Evolutionary conservation across 2,329 filamentous ascomycete genomes (phyloP), one percentile per base, ranked within the genome.

Genomic region (Cadophora malorum): DNA sequence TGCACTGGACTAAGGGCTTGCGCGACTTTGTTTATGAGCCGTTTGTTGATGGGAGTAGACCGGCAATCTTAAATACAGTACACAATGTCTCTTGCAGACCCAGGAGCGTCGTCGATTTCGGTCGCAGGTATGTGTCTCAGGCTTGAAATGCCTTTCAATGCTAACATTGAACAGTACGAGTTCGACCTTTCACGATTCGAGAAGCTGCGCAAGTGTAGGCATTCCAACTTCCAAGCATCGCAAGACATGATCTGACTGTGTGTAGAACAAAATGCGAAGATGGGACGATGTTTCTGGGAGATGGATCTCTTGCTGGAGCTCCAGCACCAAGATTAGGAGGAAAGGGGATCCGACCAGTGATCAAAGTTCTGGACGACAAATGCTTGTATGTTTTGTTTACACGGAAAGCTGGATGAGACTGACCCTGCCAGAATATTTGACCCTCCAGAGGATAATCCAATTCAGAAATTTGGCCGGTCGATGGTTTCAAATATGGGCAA

Each of bases 311-410:
- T 66, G 96, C 96, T n/a, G 91, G 88, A 56, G 90, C 87, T 16
- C 94, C 95, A 0, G 87, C 93, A 1, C 94, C 94, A 0, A 97
- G 95, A 78, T 86, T 97, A 38, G 88, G 91, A 69, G 89, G 92
- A 74, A 94, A 94, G 76, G 96, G 96, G 8, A 89, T 99, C 66
- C 87, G 94, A 75, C 90, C 93, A 1, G 94, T 99, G 64, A 92
- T 99, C 81, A 98, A 97, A 81, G 94, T 99, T 23, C 87, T 99
- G 64, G 96, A 99, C 78, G 94, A 97, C 78, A 92, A 92, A 76
- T 98, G 96, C 83, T 83, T 99, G 96, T 98, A 86, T 74, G 93
- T 85, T 63, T 67, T 49, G 33, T 64, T 61, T 63, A 8, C 7
- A 50, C 14, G n/a, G 21, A 12, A 41, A 12, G 19, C 8, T 21